phyloP scores from a whole-genome alignment of 768 basidiomycete genomes.

The Termitomyces sp. region DNA sequence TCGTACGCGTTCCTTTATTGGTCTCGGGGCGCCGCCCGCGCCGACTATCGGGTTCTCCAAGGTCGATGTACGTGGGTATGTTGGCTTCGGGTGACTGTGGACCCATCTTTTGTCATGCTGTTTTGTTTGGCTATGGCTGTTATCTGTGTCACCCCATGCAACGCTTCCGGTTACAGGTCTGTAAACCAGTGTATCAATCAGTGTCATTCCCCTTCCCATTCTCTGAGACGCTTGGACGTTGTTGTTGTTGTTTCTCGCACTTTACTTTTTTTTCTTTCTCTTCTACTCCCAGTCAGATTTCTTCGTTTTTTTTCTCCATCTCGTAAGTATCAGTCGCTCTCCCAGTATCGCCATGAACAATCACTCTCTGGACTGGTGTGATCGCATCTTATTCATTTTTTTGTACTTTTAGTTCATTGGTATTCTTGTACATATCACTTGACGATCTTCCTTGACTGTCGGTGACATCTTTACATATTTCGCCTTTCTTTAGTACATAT shows the following conservation, averaged over 20 bases:
- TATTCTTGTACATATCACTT: constrained; percentile 17
- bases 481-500: not conserved
- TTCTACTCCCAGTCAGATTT: not conserved
- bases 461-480: not conserved
- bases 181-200: constrained; percentile 16
- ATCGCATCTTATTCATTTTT: not conserved
- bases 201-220: not conserved
- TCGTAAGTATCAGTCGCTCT: not conserved
- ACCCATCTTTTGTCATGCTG: not conserved
- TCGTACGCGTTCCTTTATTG: constrained; percentile 70
- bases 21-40: constrained; percentile 57
- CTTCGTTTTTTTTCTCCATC: constrained; percentile 5
- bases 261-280: constrained; percentile 15
- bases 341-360: constrained; percentile 8
- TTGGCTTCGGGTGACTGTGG: constrained; percentile 43
- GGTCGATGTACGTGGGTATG: constrained; percentile 80
- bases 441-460: too few relatives aligned
- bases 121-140: not conserved
- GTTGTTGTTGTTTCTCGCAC: constrained; percentile 13
- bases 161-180: not conserved
- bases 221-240: constrained; percentile 17
- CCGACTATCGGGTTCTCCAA: constrained; percentile 81
- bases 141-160: not conserved
- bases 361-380: constrained; percentile 1
- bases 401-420: constrained; percentile 12